Evolutionary conservation across 805 yeast species (phyloP).

Genomic region (Wickerhamiella bombiphila): DNA sequence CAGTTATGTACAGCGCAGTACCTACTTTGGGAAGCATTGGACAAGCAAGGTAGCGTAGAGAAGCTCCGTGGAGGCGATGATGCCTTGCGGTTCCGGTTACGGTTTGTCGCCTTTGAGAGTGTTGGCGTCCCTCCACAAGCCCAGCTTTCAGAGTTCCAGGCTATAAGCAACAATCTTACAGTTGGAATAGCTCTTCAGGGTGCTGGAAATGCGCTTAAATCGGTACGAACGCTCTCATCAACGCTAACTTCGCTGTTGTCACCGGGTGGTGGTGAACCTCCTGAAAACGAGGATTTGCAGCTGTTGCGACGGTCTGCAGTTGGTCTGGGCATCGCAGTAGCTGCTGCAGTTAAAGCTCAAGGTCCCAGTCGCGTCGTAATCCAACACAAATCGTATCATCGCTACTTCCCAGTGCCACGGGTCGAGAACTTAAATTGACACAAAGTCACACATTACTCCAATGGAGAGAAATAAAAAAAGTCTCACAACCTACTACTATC

Average conservation of each 20-base stretch:
- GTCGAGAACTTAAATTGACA: background rate
- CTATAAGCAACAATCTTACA: conserved; percentile 12
- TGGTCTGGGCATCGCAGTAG: conserved; percentile 14
- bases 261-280: no score
- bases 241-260: conserved; percentile 8
- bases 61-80: conserved; percentile 17
- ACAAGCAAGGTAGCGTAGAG: conserved; percentile 13
- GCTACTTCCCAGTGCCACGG: conserved; percentile 32
- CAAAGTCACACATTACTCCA: no score
- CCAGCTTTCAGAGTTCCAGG: conserved; percentile 26
- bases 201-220: conserved; percentile 14
- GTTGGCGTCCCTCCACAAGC: conserved; percentile 68
- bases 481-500: background rate
- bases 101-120: conserved; percentile 67
- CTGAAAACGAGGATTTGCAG: conserved; percentile 13
- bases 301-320: conserved; percentile 15
- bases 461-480: no score
- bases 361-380: conserved; percentile 15
- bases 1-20: conserved; percentile 22
- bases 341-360: conserved; percentile 5
- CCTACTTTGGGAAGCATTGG: conserved; percentile 17
- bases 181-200: conserved; percentile 16
- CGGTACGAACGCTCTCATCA: conserved; percentile 10
- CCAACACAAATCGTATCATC: conserved; percentile 28
- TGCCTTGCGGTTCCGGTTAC: conserved; percentile 29